Percentiles rank a stretch among this genome's conserved stretches.
Evolutionary conservation across 805 yeast genomes (phyloP).

Genomic region (Lipomyces spencermartinsiae): DNA sequence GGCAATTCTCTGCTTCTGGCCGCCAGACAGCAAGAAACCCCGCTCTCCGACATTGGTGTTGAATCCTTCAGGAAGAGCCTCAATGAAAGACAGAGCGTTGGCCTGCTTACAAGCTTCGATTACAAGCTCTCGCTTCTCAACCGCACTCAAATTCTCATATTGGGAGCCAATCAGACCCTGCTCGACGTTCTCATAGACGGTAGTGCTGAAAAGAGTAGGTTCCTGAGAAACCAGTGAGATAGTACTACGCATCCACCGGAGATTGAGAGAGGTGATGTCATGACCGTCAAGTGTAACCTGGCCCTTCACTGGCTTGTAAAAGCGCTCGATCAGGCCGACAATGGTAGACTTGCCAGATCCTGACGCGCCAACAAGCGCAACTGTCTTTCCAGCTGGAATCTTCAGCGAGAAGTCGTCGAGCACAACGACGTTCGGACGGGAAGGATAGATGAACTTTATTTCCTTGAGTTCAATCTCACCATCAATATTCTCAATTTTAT

Average conservation of each 20-base stretch:
- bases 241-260: constrained; percentile 73
- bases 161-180: constrained; percentile 62
- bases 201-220: constrained; percentile 88
- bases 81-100: constrained; percentile 58
- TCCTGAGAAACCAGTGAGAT: constrained; percentile 97
- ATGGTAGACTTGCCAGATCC: constrained; percentile 96
- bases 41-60: constrained; percentile 60
- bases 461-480: constrained; percentile 84
- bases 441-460: constrained; percentile 86
- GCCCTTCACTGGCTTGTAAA: constrained; percentile 81
- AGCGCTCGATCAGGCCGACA: constrained; percentile 81
- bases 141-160: constrained; percentile 46
- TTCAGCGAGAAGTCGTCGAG: constrained; percentile 75
- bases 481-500: constrained; percentile 38
- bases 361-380: constrained; percentile 94
- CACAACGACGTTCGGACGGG: constrained; percentile 78
- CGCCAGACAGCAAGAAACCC: constrained; percentile 68
- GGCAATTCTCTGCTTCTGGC: constrained; percentile 71
- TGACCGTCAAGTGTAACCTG: constrained; percentile 82
- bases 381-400: constrained; percentile 87
- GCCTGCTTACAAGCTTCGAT: constrained; percentile 58
- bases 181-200: constrained; percentile 79
- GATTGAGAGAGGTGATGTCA: constrained; percentile 73
- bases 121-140: constrained; percentile 48
- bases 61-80: constrained; percentile 57